These are phyloP conservation scores for Triglochin maritima DNA, from an alignment of 106 monocot species.

Conservation along the genomic window DNA sequence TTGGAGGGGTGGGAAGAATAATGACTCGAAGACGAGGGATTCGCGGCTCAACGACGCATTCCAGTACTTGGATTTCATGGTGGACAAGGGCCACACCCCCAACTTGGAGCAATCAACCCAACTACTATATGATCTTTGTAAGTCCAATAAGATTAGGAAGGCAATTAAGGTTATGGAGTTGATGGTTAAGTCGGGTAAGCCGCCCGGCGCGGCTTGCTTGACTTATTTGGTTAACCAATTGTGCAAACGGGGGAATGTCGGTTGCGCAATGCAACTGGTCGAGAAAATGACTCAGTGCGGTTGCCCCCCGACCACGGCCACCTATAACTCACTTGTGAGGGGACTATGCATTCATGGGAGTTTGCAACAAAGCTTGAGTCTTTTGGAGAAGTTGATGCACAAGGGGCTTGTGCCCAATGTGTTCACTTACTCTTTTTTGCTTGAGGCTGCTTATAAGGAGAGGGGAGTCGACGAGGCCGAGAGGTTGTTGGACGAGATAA, in stretches of 20 bases:
- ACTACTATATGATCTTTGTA: constrained; percentile 59
- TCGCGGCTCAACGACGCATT: constrained; percentile 61
- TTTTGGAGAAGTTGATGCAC: constrained; percentile 58
- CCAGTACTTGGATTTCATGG: constrained; percentile 59
- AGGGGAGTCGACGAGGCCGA: constrained; percentile 62
- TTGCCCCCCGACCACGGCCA: constrained; percentile 37
- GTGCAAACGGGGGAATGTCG: constrained; percentile 77
- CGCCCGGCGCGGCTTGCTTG: constrained; percentile 35
- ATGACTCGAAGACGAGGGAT: constrained; percentile 35
- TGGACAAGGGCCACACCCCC: constrained; percentile 46
- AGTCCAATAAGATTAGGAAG: constrained; percentile 58
- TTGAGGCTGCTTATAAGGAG: constrained; percentile 70
- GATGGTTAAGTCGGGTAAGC: constrained; percentile 35
- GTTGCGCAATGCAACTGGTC: constrained; percentile 78
- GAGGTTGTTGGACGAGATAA: constrained; percentile 60
- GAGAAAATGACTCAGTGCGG: constrained; percentile 70
- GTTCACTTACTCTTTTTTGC: constrained; percentile 54
- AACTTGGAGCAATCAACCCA: constrained; percentile 37
- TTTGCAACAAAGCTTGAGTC: constrained; percentile 51
- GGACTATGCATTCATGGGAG: constrained; percentile 67
- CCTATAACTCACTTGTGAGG: constrained; percentile 63
- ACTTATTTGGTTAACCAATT: constrained; percentile 63
- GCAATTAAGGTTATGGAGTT: constrained; percentile 66
- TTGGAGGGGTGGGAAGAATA: constrained; percentile 40
- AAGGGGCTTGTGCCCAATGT: constrained; percentile 65